A percentile compares a stretch with the other conserved stretches of the same genome.
These are phyloP conservation scores for Millerozyma acaciae DNA, from an alignment of 805 yeast genomes.

Conservation along the genomic window DNA sequence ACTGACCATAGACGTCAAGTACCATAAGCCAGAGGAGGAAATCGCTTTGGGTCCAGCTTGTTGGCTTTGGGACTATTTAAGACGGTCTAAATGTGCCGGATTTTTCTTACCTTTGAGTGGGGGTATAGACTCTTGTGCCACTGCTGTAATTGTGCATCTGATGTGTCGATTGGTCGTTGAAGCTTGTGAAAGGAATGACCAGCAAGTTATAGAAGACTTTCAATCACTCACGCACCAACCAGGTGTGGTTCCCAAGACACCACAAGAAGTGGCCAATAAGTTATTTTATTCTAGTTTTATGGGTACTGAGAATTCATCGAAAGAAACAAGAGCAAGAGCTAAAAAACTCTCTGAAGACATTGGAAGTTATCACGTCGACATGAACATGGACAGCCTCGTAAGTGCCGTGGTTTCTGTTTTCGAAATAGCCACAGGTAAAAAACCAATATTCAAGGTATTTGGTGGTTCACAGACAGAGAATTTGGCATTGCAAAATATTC, in stretches of 20 bases:
- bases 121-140: constrained; percentile 97
- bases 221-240: constrained; percentile 57
- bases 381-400: constrained; percentile 88
- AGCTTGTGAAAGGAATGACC: constrained; percentile 64
- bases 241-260: constrained; percentile 63
- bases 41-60: constrained; percentile 98
- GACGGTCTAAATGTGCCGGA: constrained; percentile 89
- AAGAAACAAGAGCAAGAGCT: constrained; percentile 81
- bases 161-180: constrained; percentile 85
- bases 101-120: constrained; percentile 93
- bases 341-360: constrained; percentile 66
- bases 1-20: constrained; percentile 43
- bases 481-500: constrained; percentile 92
- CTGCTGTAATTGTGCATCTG: constrained; percentile 88
- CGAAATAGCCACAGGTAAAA: constrained; percentile 85
- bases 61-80: constrained; percentile 97
- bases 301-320: constrained; percentile 94
- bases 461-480: constrained; percentile 94
- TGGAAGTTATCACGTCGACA: constrained; percentile 86
- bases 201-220: constrained; percentile 75
- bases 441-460: constrained; percentile 83
- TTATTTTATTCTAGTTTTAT: constrained; percentile 88
- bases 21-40: constrained; percentile 89
- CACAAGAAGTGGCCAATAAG: constrained; percentile 69
- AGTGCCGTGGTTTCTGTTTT: constrained; percentile 69